Percentiles rank a stretch among this genome's conserved stretches.
phyloP scores from a whole-genome alignment of 106 monocot species.

The Platanthera zijinensis region DNA sequence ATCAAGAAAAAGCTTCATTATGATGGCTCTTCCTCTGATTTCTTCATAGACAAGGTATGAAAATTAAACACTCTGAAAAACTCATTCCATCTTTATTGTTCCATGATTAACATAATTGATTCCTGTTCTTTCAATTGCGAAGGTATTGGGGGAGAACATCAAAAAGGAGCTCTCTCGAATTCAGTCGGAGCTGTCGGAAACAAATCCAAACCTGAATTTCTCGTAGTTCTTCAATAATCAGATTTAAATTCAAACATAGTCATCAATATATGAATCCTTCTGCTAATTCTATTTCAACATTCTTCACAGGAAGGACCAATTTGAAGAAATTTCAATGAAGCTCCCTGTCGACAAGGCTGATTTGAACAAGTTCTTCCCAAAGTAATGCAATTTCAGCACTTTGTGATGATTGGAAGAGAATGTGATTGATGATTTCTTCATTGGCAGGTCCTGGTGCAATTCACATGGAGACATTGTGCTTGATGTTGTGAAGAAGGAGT shows the following conservation, averaged over 20 bases:
- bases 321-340: constrained; percentile 22
- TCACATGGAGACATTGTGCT: constrained; percentile 56
- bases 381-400: constrained; percentile 1
- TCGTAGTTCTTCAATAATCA: constrained; percentile 6
- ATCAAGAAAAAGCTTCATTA: constrained; percentile 49
- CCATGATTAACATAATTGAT: not conserved
- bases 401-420: not conserved
- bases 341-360: constrained; percentile 21
- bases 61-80: not conserved
- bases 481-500: constrained; percentile 64
- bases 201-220: constrained; percentile 11
- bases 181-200: constrained; percentile 12
- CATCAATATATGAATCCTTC: not conserved
- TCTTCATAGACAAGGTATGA: constrained; percentile 64
- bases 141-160: constrained; percentile 52
- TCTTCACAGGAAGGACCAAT: constrained; percentile 17
- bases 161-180: constrained; percentile 61
- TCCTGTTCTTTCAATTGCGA: not conserved
- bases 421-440: not conserved
- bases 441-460: constrained; percentile 61
- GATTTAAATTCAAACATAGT: not conserved
- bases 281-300: not conserved
- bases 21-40: constrained; percentile 41
- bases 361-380: constrained; percentile 22
- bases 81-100: not conserved